These are phyloP conservation scores for Podospora tetraspora DNA, from an alignment of 495 filamentous ascomycete species.

Conservation along the genomic window DNA sequence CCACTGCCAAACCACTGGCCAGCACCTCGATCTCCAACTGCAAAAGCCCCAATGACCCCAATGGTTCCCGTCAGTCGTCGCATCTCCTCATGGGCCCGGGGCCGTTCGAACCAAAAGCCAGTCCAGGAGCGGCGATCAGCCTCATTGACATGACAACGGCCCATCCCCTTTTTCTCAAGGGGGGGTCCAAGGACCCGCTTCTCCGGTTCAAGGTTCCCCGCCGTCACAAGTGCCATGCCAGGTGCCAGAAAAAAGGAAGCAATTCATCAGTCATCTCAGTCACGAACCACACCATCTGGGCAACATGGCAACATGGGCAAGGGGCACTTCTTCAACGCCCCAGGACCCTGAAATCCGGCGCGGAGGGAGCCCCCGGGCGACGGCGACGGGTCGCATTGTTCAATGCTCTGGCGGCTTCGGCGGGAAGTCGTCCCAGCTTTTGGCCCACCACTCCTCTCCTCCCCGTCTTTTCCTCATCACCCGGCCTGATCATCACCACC, in stretches of 20 bases:
- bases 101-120: conserved; percentile 1
- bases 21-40: conserved; percentile 1
- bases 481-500: neutral
- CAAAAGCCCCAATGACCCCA: neutral
- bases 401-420: conserved; percentile 6
- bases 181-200: too few relatives aligned
- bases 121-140: neutral
- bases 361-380: neutral
- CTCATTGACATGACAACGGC: neutral
- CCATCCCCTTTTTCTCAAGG: neutral
- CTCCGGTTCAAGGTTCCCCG: neutral
- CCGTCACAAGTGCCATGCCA: neutral
- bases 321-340: neutral
- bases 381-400: neutral
- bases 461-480: neutral
- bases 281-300: too few relatives aligned
- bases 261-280: neutral
- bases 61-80: conserved; percentile 1
- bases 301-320: neutral
- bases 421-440: conserved; percentile 1
- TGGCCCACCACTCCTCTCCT: neutral
- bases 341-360: conserved; percentile 11
- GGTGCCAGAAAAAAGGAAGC: conserved; percentile 7
- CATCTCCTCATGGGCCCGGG: conserved; percentile 7
- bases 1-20: neutral